Evolutionary conservation across 2,329 filamentous ascomycete species (phyloP).

Genomic region (Botrytis medusae): DNA sequence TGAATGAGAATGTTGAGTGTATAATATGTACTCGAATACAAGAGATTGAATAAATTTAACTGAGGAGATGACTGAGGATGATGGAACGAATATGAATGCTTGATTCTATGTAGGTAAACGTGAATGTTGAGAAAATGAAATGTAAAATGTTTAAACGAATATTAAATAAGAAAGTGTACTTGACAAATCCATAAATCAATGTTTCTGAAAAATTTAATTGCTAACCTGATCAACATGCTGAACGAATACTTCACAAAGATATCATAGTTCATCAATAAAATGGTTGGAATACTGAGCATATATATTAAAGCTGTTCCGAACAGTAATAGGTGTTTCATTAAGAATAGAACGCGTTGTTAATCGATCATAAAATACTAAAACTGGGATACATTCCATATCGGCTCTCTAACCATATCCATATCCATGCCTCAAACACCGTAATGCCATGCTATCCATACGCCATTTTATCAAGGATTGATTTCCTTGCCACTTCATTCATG

Average conservation of each 20-base stretch:
- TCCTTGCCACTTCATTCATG: background rate
- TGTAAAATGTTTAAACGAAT: background rate
- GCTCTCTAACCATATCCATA: background rate
- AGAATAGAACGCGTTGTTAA: background rate
- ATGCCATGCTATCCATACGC: slow-evolving; percentile 1
- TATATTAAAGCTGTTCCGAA: background rate
- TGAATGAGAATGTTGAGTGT: background rate
- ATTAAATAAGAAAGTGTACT: background rate
- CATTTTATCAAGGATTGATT: background rate
- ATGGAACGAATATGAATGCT: background rate
- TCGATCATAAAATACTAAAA: background rate
- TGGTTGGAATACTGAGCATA: background rate
- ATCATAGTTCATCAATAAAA: background rate
- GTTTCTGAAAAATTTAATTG: background rate
- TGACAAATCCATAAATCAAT: background rate
- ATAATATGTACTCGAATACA: too few species aligned
- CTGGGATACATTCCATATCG: background rate
- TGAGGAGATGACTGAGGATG: background rate
- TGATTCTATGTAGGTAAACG: background rate
- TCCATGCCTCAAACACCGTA: background rate
- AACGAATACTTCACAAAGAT: background rate
- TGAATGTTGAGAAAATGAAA: background rate
- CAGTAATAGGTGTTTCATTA: background rate
- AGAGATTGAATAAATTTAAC: background rate
- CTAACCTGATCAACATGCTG: background rate